phyloP scores from a whole-genome alignment of 495 filamentous ascomycete species.

The Aspergillus taichungensis region DNA sequence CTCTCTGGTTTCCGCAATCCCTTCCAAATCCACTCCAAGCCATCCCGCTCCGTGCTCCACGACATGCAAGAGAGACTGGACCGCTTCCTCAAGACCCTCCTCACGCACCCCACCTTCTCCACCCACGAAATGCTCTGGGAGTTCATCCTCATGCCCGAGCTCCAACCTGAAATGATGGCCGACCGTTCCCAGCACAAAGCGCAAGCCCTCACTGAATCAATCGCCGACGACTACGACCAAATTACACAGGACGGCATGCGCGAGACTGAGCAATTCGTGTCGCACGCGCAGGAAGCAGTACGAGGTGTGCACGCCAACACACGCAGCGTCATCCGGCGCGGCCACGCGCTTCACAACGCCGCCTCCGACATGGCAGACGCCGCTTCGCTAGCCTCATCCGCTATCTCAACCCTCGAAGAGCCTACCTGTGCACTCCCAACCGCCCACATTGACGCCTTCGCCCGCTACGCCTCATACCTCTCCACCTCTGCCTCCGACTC shows the following conservation, averaged over 20 bases:
- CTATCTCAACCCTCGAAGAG: slow-evolving; percentile 39
- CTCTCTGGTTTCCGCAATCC: slow-evolving; percentile 73
- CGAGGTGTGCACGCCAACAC: slow-evolving; percentile 74
- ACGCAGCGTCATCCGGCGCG: slow-evolving; percentile 61
- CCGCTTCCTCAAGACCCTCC: slow-evolving; percentile 73
- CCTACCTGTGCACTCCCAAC: slow-evolving; percentile 49
- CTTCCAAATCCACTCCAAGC: slow-evolving; percentile 86
- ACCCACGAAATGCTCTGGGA: slow-evolving; percentile 99
- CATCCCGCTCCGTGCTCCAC: slow-evolving; percentile 75
- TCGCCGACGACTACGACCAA: slow-evolving; percentile 79
- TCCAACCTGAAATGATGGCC: slow-evolving; percentile 82
- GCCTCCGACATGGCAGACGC: slow-evolving; percentile 60
- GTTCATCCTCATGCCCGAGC: slow-evolving; percentile 94
- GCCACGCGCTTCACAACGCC: slow-evolving; percentile 27
- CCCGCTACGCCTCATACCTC: slow-evolving; percentile 59
- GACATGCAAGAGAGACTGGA: slow-evolving; percentile 85
- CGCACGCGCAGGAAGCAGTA: slow-evolving; percentile 80
- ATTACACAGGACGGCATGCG: slow-evolving; percentile 60
- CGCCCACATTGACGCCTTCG: slow-evolving; percentile 60
- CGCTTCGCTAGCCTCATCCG: slow-evolving; percentile 46
- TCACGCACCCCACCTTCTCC: slow-evolving; percentile 86
- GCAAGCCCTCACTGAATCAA: slow-evolving; percentile 67
- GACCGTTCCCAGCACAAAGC: slow-evolving; percentile 83
- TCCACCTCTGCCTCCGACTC: slow-evolving; percentile 60
- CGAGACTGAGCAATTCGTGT: slow-evolving; percentile 91